Evolutionary conservation across 1,284 basidiomycete species (phyloP).

Genomic region (Boletus mariae): DNA sequence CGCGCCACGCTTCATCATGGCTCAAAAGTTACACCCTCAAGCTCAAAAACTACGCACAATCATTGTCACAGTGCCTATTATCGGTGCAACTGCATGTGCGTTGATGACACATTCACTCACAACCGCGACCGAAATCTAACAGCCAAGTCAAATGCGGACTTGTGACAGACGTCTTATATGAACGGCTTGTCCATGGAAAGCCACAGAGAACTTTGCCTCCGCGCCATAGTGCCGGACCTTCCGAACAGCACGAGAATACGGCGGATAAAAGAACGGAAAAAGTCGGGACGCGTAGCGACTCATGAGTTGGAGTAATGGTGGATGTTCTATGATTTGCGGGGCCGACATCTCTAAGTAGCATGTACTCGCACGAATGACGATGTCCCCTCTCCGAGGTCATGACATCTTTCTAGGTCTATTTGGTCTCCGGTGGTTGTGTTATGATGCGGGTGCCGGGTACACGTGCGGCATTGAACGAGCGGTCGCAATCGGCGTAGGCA

Average conservation of each 20-base stretch:
- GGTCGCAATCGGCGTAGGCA: constrained; percentile 94
- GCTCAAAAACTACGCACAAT: constrained; percentile 55
- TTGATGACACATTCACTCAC: constrained; percentile 4
- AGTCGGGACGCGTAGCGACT: constrained; percentile 13
- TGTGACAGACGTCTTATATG: constrained; percentile 59
- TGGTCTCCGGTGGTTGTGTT: constrained; percentile 30
- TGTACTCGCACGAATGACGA: constrained; percentile 10
- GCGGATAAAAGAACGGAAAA: constrained; percentile 14
- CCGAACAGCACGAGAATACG: constrained; percentile 1
- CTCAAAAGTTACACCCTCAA: constrained; percentile 37
- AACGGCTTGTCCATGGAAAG: constrained; percentile 60
- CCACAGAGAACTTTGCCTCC: constrained; percentile 43
- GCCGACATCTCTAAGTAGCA: constrained; percentile 10
- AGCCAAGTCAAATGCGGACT: neutral
- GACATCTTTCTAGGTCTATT: constrained; percentile 12
- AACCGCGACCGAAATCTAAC: constrained; percentile 12
- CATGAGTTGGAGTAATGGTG: constrained; percentile 4
- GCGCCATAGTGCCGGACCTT: neutral
- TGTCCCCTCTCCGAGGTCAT: neutral
- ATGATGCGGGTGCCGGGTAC: constrained; percentile 87
- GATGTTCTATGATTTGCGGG: constrained; percentile 13
- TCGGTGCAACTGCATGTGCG: constrained; percentile 53
- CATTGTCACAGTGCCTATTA: constrained; percentile 59
- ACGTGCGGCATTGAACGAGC: constrained; percentile 91
- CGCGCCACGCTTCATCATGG: constrained; percentile 18